Evolutionary conservation across 371 early-diverging fungal genomes (phyloP).

Genomic region (Nematocida sp.): DNA sequence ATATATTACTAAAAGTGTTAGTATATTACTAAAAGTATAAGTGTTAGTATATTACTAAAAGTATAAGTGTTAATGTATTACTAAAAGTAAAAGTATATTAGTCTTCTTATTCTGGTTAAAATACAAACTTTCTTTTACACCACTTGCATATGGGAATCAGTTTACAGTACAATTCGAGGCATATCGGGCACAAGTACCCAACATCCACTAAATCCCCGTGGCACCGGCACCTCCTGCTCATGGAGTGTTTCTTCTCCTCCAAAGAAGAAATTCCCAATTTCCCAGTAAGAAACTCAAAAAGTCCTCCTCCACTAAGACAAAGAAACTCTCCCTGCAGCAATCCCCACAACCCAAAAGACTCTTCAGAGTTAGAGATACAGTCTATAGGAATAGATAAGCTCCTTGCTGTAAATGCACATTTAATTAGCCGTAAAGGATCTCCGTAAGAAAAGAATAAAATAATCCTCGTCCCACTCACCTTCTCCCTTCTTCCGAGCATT

Average conservation of each 20-base stretch:
- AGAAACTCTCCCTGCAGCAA: constrained; percentile 1
- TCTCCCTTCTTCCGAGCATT: constrained; percentile 31
- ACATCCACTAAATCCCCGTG: constrained; percentile 54
- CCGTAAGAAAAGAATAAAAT: constrained; percentile 26
- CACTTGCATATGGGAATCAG: constrained; percentile 66
- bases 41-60: not conserved
- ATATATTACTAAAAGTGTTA: too few species aligned
- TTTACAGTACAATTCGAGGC: constrained; percentile 65
- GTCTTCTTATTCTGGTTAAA: not conserved
- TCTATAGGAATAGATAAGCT: constrained; percentile 19
- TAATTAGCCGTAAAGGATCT: constrained; percentile 8
- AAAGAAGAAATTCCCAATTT: not conserved
- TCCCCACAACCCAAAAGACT: constrained; percentile 1
- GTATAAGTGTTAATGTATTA: not conserved
- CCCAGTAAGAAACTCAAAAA: constrained; percentile 25
- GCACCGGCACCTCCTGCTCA: constrained; percentile 57
- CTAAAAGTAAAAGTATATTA: too few species aligned
- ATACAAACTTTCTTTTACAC: constrained; percentile 65
- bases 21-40: not conserved
- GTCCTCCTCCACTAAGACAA: not conserved
- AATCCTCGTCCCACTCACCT: not conserved
- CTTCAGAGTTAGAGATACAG: constrained; percentile 19
- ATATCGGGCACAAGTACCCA: constrained; percentile 65
- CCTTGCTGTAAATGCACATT: constrained; percentile 47
- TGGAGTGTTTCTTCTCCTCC: not conserved